phyloP scores from a whole-genome alignment of 129 eudicot genomes.

The Centaurea solstitialis region DNA sequence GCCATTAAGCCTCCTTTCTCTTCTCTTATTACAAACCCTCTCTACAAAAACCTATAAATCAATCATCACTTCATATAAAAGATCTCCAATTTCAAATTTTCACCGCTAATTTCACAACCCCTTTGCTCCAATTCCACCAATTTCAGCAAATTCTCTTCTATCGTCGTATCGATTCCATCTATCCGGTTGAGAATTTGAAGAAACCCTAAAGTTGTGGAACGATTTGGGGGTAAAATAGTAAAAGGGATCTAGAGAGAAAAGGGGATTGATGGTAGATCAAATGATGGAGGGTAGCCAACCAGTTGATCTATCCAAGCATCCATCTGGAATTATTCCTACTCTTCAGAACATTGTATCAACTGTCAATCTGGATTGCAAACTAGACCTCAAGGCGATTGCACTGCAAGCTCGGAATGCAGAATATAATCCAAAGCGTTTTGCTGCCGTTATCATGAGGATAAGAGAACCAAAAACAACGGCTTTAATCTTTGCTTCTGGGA shows the following conservation, averaged over 20 bases:
- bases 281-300: constrained; percentile 75
- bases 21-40: constrained; percentile 3
- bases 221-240: constrained; percentile 2
- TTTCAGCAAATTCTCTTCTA: constrained; percentile 1
- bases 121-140: background rate
- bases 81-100: background rate
- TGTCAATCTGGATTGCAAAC: constrained; percentile 82
- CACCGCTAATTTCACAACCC: constrained; percentile 13
- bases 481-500: constrained; percentile 84
- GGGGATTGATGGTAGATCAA: constrained; percentile 62
- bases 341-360: constrained; percentile 93
- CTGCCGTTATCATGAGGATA: constrained; percentile 94
- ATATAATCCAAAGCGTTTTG: constrained; percentile 95
- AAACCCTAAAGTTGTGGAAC: constrained; percentile 11
- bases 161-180: background rate
- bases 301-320: constrained; percentile 77
- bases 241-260: background rate
- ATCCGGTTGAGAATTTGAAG: background rate
- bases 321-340: constrained; percentile 82
- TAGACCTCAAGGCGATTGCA: constrained; percentile 82
- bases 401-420: constrained; percentile 91
- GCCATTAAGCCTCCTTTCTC: constrained; percentile 42
- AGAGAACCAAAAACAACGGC: constrained; percentile 94
- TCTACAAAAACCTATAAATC: constrained; percentile 25
- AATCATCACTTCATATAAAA: constrained; percentile 23